Evolutionary conservation across 345 rosid genomes (phyloP).

Genomic region (Mallotus nudiflorus): DNA sequence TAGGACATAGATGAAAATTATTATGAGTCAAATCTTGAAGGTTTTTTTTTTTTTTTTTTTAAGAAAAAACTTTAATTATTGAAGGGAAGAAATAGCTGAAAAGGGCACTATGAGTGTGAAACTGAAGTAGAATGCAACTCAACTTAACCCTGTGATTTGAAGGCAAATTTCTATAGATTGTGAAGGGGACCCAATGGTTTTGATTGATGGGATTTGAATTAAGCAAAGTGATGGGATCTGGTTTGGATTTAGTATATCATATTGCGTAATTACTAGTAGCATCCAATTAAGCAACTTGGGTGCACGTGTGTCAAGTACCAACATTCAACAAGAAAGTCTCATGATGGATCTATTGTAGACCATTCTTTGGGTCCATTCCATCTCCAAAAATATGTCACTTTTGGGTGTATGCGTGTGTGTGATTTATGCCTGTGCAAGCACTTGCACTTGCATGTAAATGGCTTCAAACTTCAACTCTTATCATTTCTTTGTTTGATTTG

Average conservation of each 20-base stretch:
- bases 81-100: too few relatives aligned
- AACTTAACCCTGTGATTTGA: not conserved
- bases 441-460: too few relatives aligned
- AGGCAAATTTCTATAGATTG: not conserved
- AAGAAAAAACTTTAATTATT: too few relatives aligned
- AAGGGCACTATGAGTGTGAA: not conserved
- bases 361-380: constrained; percentile 12
- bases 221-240: constrained; percentile 8
- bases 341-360: not conserved
- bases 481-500: too few relatives aligned
- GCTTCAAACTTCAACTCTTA: too few relatives aligned
- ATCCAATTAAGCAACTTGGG: too few relatives aligned
- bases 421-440: too few relatives aligned
- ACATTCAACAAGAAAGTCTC: not conserved
- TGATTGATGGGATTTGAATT: constrained; percentile 9
- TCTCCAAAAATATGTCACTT: too few relatives aligned
- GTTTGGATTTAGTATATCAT: constrained; percentile 15
- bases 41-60: too few relatives aligned
- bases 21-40: not conserved
- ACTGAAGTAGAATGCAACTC: not conserved
- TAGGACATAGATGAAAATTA: constrained; percentile 22
- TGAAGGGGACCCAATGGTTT: not conserved
- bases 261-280: constrained; percentile 10
- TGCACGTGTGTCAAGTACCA: constrained; percentile 24
- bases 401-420: too few relatives aligned